Conservation (phyloP, 2,329 filamentous ascomycete genomes). For the Leptographium lundbergii region DNA sequence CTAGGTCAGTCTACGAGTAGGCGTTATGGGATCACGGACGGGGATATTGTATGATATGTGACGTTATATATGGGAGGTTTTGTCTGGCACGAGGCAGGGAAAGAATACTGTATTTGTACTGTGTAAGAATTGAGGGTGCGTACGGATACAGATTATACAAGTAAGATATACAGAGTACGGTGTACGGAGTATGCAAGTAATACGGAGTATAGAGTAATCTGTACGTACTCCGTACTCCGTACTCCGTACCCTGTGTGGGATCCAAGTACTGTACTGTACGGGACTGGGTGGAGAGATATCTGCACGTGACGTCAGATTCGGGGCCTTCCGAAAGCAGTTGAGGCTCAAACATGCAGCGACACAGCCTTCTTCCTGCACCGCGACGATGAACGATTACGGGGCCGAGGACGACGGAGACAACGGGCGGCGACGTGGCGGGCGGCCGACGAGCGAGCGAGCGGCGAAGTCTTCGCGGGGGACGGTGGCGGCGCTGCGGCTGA, state of each 20-base stretch:
- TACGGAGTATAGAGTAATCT: background rate
- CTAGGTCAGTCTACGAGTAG: background rate
- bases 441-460: background rate
- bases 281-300: background rate
- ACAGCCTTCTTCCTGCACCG: no score
- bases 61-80: no score
- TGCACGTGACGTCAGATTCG: background rate
- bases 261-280: background rate
- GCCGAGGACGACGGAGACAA: background rate
- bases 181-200: no score
- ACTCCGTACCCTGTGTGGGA: no score
- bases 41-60: no score
- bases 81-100: no score
- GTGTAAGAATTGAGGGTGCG: no score
- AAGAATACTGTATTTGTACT: no score
- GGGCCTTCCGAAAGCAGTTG: background rate
- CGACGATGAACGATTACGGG: background rate
- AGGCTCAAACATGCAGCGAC: no score
- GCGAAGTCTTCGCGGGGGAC: background rate
- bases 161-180: no score
- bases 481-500: constrained; percentile 52
- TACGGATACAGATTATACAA: no score
- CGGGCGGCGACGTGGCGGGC: background rate
- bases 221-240: background rate
- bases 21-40: no score